These are phyloP conservation scores for Clonostachys solani DNA, from an alignment of 2,329 filamentous ascomycete genomes.

Conservation along the genomic window DNA sequence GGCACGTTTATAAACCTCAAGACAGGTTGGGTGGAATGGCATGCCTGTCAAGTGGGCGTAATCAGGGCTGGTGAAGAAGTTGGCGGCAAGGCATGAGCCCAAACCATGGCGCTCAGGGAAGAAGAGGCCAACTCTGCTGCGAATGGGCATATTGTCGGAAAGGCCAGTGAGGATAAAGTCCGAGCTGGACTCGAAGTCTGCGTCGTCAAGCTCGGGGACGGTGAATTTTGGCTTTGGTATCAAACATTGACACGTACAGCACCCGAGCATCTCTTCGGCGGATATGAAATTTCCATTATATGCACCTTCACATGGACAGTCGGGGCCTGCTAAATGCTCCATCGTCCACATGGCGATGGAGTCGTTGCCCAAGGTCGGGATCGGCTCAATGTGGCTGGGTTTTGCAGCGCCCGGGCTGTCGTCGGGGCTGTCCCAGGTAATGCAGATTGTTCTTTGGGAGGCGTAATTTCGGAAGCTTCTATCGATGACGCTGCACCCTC, in stretches of 20 bases:
- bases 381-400: no score
- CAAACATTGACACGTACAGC: not conserved
- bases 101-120: not conserved
- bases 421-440: no score
- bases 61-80: no score
- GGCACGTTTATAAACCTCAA: conserved; percentile 4
- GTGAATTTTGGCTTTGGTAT: not conserved
- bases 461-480: no score
- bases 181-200: not conserved
- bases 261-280: not conserved
- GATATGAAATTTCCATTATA: not conserved
- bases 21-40: conserved; percentile 3
- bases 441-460: no score
- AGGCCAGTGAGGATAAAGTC: not conserved
- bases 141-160: not conserved
- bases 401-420: no score
- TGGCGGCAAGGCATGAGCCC: no score
- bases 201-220: not conserved
- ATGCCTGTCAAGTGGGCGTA: not conserved
- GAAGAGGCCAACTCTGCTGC: not conserved
- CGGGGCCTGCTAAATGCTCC: not conserved
- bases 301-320: not conserved
- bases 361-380: no score
- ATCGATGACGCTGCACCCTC: no score
- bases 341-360: not conserved